phyloP scores from a whole-genome alignment of 768 basidiomycete species.

The Mycena latifolia region DNA sequence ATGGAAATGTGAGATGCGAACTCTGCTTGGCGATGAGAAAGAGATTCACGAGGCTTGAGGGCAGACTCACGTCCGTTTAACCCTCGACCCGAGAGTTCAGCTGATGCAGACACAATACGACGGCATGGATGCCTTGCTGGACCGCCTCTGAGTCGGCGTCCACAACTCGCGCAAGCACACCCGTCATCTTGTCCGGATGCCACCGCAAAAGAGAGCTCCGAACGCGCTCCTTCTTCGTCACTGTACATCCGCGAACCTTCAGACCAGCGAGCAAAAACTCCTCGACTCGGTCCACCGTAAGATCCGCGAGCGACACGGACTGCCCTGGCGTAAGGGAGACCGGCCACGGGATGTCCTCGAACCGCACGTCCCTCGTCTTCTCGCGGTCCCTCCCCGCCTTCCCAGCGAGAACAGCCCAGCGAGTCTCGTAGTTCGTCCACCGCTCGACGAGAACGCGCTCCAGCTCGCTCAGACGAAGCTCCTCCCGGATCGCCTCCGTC shows the following conservation, averaged over 20 bases:
- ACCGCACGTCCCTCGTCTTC: conserved; percentile 45
- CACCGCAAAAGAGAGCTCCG: conserved; percentile 73
- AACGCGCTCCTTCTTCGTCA: conserved; percentile 64
- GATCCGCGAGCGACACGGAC: conserved; percentile 40
- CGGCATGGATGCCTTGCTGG: conserved; percentile 58
- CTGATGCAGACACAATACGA: conserved; percentile 51
- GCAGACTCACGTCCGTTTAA: too few species aligned
- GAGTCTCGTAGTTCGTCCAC: conserved; percentile 68
- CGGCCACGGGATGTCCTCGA: conserved; percentile 77
- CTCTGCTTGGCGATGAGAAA: not conserved
- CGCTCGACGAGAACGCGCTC: conserved; percentile 52
- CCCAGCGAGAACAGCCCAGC: conserved; percentile 59
- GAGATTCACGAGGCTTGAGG: too few species aligned
- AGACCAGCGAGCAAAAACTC: conserved; percentile 64
- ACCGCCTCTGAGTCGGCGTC: conserved; percentile 60
- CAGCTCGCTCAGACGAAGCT: conserved; percentile 58
- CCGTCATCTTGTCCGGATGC: conserved; percentile 75
- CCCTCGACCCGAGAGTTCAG: conserved; percentile 43
- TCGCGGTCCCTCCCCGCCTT: conserved; percentile 36
- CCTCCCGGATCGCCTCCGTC: conserved; percentile 61
- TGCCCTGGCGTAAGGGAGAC: conserved; percentile 40
- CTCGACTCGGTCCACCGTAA: conserved; percentile 56
- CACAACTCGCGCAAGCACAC: conserved; percentile 55
- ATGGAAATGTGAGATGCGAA: not conserved
- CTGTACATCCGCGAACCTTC: conserved; percentile 53